Evolutionary conservation across 2,329 filamentous ascomycete genomes (phyloP).

Genomic region (Didymella segeticola): DNA sequence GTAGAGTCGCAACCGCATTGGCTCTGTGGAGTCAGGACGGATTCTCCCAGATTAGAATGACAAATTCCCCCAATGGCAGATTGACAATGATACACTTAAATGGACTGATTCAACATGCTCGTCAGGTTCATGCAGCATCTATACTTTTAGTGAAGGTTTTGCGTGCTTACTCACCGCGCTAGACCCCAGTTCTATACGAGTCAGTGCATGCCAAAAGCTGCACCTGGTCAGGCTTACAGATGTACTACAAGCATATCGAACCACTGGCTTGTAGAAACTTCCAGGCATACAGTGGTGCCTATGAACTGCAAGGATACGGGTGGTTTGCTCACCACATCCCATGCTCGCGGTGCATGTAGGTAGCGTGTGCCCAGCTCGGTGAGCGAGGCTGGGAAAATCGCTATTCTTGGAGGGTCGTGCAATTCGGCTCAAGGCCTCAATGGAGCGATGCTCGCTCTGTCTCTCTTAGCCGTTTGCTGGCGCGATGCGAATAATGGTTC

Average conservation of each 20-base stretch:
- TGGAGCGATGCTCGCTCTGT: too few relatives aligned
- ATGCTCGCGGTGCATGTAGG: too few relatives aligned
- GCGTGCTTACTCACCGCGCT: slow-evolving; percentile 7
- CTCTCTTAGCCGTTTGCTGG: too few relatives aligned
- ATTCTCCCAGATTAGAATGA: slow-evolving; percentile 2
- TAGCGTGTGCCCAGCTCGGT: too few relatives aligned
- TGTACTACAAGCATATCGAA: background rate
- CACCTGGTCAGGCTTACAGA: background rate
- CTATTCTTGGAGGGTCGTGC: too few relatives aligned
- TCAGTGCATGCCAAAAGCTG: background rate
- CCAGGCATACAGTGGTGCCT: background rate
- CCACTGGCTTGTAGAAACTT: background rate
- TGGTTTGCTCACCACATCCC: too few relatives aligned
- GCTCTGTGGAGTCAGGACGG: background rate
- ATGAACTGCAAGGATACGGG: too few relatives aligned
- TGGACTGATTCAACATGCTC: background rate
- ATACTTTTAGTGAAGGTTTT: background rate
- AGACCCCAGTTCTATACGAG: background rate
- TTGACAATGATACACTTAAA: background rate
- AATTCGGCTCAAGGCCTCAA: too few relatives aligned
- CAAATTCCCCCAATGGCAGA: background rate
- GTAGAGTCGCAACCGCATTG: background rate
- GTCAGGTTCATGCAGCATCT: background rate
- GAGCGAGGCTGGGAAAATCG: background rate
- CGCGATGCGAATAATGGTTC: too few relatives aligned